These are phyloP conservation scores for Fusarium longipes DNA, from an alignment of 2,329 filamentous ascomycete genomes.

Conservation along the genomic window DNA sequence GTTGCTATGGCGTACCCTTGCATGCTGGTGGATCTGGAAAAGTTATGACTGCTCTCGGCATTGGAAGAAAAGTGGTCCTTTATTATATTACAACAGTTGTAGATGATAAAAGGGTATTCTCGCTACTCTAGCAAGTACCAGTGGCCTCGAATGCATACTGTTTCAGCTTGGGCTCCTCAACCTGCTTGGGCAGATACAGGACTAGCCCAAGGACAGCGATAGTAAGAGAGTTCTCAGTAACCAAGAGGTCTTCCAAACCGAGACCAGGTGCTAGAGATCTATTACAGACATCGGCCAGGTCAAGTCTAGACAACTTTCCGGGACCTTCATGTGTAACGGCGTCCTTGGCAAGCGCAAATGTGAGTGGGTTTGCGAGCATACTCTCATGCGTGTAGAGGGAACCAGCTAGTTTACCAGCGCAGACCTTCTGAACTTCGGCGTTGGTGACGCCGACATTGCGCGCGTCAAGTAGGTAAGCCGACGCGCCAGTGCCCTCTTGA, in stretches of 20 bases:
- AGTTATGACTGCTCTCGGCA: rapidly evolving
- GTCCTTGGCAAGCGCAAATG: constrained; percentile 9
- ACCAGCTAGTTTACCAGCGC: neutral
- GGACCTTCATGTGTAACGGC: neutral
- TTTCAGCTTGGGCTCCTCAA: neutral
- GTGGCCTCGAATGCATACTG: neutral
- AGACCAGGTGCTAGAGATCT: neutral
- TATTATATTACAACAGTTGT: rapidly evolving
- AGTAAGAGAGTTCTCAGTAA: neutral
- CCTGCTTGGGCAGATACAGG: neutral
- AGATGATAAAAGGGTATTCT: rapidly evolving
- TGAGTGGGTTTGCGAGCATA: constrained; percentile 4
- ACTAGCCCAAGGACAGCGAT: constrained; percentile 4
- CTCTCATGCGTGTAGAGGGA: constrained; percentile 20
- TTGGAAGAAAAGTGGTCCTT: neutral
- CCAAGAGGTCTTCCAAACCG: neutral
- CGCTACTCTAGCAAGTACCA: neutral
- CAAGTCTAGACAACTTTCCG: neutral
- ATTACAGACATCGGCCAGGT: neutral
- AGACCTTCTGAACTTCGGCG: neutral
- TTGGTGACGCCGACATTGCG: neutral
- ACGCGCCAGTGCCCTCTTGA: neutral
- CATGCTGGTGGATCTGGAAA: too few species aligned
- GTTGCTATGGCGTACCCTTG: too few species aligned
- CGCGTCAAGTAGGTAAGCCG: constrained; percentile 5